Evolutionary conservation across 306 rosid species (phyloP).

Genomic region (Sesbania bispinosa): DNA sequence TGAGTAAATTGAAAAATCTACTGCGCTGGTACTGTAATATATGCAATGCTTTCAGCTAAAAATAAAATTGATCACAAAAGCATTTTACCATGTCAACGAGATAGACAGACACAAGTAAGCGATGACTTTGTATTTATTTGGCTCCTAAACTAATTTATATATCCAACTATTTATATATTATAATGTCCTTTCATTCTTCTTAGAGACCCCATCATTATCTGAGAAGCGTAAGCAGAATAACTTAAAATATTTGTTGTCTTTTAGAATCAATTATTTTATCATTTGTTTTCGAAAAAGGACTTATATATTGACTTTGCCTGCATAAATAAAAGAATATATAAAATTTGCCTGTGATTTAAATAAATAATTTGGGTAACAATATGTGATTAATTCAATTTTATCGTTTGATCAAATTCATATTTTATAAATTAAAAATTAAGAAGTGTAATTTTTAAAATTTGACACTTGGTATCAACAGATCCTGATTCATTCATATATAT

Average conservation of each 20-base stretch:
- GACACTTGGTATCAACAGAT: too few relatives aligned
- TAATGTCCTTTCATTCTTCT: slow-evolving; percentile 29
- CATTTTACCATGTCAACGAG: slow-evolving; percentile 34
- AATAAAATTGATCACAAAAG: slow-evolving; percentile 13
- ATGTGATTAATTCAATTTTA: too few relatives aligned
- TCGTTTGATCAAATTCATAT: too few relatives aligned
- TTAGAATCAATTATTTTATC: not conserved
- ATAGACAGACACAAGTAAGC: slow-evolving; percentile 12
- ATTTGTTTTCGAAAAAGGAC: not conserved
- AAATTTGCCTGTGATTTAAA: not conserved
- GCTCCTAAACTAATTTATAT: slow-evolving; percentile 29
- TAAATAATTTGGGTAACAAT: too few relatives aligned
- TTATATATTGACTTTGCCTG: not conserved
- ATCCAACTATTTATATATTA: slow-evolving; percentile 5
- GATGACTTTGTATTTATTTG: slow-evolving; percentile 25
- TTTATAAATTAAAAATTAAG: too few relatives aligned
- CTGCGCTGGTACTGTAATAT: too few relatives aligned
- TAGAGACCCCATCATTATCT: slow-evolving; percentile 32
- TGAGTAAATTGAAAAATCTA: too few relatives aligned
- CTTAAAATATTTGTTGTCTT: slow-evolving; percentile 6
- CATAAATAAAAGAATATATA: not conserved
- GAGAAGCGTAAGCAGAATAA: slow-evolving; percentile 14
- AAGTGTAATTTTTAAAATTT: too few relatives aligned
- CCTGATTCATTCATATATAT: too few relatives aligned
- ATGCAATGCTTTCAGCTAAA: slow-evolving; percentile 22